Evolutionary conservation across 495 filamentous ascomycete species (phyloP).

Genomic region (Tuber calosporum): DNA sequence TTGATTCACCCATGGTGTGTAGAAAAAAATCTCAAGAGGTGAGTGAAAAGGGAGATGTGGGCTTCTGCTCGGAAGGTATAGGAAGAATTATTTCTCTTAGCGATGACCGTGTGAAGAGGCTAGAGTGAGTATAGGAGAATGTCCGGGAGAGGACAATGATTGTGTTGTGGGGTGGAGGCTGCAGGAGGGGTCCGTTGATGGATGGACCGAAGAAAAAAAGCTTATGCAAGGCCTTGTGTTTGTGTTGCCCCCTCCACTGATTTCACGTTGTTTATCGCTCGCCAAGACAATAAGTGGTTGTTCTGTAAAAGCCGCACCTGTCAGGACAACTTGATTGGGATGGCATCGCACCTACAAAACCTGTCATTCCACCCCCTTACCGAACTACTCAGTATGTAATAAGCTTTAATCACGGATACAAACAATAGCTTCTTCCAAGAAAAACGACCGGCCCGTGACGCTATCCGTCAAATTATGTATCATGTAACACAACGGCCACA

Average conservation of each 20-base stretch:
- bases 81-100: neutral
- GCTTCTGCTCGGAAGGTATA: neutral
- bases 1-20: constrained; percentile 40
- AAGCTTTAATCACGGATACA: neutral
- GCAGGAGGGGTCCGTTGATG: constrained; percentile 17
- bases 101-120: neutral
- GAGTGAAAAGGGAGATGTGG: constrained; percentile 8
- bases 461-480: neutral
- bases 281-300: neutral
- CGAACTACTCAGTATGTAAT: neutral
- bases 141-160: constrained; percentile 24
- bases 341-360: neutral
- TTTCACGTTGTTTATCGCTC: constrained; percentile 1
- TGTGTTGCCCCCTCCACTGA: neutral
- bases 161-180: constrained; percentile 25
- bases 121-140: constrained; percentile 23
- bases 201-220: neutral
- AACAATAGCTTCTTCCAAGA: neutral
- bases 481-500: constrained; percentile 2
- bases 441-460: neutral
- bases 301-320: neutral
- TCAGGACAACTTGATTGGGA: neutral
- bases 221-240: neutral
- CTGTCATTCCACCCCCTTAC: neutral
- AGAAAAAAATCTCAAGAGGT: constrained; percentile 18